Evolutionary conservation across 2,329 filamentous ascomycete genomes (phyloP), one percentile per base, ranked within the genome.

Genomic region (Fusarium piperis): DNA sequence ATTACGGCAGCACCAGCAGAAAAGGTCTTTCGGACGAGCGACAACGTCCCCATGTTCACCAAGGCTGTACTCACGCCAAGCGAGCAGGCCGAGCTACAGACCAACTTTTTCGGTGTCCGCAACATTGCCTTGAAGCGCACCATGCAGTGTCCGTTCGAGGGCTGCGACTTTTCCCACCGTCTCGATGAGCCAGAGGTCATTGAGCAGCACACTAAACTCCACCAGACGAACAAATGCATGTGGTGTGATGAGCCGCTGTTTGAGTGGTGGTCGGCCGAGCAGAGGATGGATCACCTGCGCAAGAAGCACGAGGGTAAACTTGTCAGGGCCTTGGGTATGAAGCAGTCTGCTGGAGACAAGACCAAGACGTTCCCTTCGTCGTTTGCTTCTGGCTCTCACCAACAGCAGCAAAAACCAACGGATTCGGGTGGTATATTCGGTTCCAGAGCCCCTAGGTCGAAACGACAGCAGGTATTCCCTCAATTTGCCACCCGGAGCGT

Each of bases 51-150:
- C 2, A 78, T 79, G 51, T 72, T 83, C 16, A 79, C 78, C 16
- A 78, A 80, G 26, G 80, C 76, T 1, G 75, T 85, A 16, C 72
- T 85, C 60, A 86, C 84, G 0, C 79, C 81, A 0, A 81, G 78
- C 0, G 84, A 86, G 67, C 77, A 82, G 56, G 78, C 75, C 3
- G 71, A 77, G 6, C 74, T 85, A 1, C 81, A 85, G 35, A 6
- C 2, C 0, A 6, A 28, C 10, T 30, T 65, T 18, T 63, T 56
- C 44, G 8, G 56, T 0, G 15, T 63, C 6, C 71, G 74, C 1
- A 68, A 72, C 28, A 32, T 70, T 6, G 18, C 60, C 11, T n/a
- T 74, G 56, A 73, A 72, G 1, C 79, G 84, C 11, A 75, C 71
- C 2, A 67, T 75, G 23, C 74, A 72, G n/a, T 87, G 84, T 46